Conservation (phyloP, 2,329 filamentous ascomycete genomes). For the Fusarium compactum region DNA sequence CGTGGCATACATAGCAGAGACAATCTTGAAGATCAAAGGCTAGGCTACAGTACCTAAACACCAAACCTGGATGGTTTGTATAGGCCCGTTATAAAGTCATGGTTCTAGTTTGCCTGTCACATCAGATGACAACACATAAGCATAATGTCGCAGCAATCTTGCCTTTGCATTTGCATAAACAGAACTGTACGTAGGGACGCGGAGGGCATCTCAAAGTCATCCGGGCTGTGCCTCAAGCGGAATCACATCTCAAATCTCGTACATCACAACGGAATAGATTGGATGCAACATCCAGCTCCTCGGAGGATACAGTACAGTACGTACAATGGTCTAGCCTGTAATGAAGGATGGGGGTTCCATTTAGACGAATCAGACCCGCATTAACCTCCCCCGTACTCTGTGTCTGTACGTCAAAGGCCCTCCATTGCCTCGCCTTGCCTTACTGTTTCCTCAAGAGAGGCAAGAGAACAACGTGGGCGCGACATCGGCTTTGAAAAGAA, state of each 20-base stretch:
- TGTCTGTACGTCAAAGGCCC: slow-evolving; percentile 46
- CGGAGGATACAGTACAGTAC: slow-evolving; percentile 25
- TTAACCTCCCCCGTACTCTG: slow-evolving; percentile 44
- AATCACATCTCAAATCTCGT: slow-evolving; percentile 40
- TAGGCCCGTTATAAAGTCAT: slow-evolving; percentile 5
- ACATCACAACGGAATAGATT: slow-evolving; percentile 8
- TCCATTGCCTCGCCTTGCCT: not conserved
- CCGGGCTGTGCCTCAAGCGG: slow-evolving; percentile 16
- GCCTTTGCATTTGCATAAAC: slow-evolving; percentile 24
- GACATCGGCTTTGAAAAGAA: slow-evolving; percentile 53
- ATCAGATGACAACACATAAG: slow-evolving; percentile 14
- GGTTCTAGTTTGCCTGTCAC: slow-evolving; percentile 5
- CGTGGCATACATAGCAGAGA: slow-evolving; percentile 20
- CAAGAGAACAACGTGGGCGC: slow-evolving; percentile 39
- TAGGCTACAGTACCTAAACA: slow-evolving; percentile 19
- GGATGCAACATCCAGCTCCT: slow-evolving; percentile 41
- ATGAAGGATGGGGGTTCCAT: slow-evolving; percentile 30
- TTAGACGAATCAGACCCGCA: slow-evolving; percentile 40
- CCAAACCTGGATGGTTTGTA: not conserved
- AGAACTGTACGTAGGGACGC: slow-evolving; percentile 19
- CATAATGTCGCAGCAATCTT: slow-evolving; percentile 12
- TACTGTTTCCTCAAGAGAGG: slow-evolving; percentile 12
- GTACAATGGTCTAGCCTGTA: not conserved
- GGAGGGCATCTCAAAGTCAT: slow-evolving; percentile 5
- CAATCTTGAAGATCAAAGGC: slow-evolving; percentile 18